Base-by-base conservation (phyloP, 2,329 filamentous ascomycete genomes). In the Phialophora tarda region DNA sequence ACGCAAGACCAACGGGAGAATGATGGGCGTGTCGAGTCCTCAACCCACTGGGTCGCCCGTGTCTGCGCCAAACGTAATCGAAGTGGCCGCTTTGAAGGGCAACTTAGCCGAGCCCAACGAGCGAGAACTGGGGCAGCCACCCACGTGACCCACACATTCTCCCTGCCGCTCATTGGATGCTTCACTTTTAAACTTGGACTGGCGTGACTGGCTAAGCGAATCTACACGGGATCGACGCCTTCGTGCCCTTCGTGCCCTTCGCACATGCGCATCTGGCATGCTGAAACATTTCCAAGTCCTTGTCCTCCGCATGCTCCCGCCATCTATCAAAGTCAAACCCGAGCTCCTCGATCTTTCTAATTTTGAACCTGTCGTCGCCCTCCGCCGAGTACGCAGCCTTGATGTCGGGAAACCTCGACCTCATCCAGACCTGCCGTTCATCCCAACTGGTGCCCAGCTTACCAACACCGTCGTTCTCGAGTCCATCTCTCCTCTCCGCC, bases 391-490 rank as follows among this genome's bases (percentile, higher is more conserved):
- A 97, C 32, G 84, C 85, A 71, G 88, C 84, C 77, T 92, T 91
- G 41, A 93, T 91, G 12, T 88, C 82, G 0, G 85, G 82, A 71
- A 90, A 91, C 3, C 88, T 82, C 64, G 85, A 83, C 21, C 93
- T 83, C 74, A 90, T 84, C 91, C 91, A 96, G 60, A 87, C 85
- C 72, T 90, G 81, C 77, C 88, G 85, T 55, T 87, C 85, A 8
- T 85, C 84, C 93, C 93, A 97, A 28, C 79, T 80, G 2, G 89
- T 89, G 30, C 91, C 89, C 69, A 84, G 78, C 77, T 92, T 94
- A 1, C 89, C 89, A 14, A 78, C 76, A 0, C 80, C 81, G 6
- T 80, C 68, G 73, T 82, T 79, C 6, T 76, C 76, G 23, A 83
- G 73, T 0, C 76, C 80, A 1, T 77, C 75, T 12, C 74, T 79